phyloP scores from a whole-genome alignment of 306 rosid genomes.

The Acacia confusa region DNA sequence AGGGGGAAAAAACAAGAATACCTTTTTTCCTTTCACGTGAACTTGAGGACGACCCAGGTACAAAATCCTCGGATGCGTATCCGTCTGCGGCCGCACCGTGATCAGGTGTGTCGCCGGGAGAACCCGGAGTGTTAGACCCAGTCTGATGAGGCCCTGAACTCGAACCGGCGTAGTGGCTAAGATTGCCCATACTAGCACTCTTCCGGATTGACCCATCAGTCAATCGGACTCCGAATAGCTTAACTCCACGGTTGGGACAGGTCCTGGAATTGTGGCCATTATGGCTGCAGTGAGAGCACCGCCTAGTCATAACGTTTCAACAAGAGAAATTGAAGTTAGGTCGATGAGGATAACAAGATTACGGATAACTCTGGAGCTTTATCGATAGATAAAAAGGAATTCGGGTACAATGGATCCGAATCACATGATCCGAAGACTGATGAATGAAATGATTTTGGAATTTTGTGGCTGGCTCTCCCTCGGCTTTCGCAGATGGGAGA shows the following conservation, averaged over 20 bases:
- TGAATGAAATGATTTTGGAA: conserved; percentile 14
- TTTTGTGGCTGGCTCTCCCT: conserved; percentile 30
- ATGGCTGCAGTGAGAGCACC: conserved; percentile 98
- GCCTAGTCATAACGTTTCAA: conserved; percentile 66
- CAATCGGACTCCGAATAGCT: conserved; percentile 88
- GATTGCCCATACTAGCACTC: conserved; percentile 98
- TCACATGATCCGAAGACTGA: conserved; percentile 35
- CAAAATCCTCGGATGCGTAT: conserved; percentile 95
- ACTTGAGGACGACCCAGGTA: conserved; percentile 89
- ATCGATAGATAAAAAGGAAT: background rate
- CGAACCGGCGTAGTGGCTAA: conserved; percentile 73
- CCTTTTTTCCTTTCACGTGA: conserved; percentile 97
- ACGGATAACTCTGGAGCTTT: too few species aligned
- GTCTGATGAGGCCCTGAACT: conserved; percentile 33
- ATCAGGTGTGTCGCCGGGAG: conserved; percentile 83
- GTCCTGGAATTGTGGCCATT: conserved; percentile 98
- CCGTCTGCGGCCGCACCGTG: conserved; percentile 73
- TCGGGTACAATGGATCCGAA: conserved; percentile 48
- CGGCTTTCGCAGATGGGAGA: conserved; percentile 53
- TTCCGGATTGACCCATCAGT: conserved; percentile 94
- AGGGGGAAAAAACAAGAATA: conserved; percentile 20
- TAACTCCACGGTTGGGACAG: conserved; percentile 94
- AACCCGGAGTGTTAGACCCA: conserved; percentile 64
- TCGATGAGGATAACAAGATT: conserved; percentile 7
- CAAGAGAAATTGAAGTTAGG: background rate